These are phyloP conservation scores for Myrica gale DNA, from an alignment of 306 rosid genomes.

Conservation along the genomic window DNA sequence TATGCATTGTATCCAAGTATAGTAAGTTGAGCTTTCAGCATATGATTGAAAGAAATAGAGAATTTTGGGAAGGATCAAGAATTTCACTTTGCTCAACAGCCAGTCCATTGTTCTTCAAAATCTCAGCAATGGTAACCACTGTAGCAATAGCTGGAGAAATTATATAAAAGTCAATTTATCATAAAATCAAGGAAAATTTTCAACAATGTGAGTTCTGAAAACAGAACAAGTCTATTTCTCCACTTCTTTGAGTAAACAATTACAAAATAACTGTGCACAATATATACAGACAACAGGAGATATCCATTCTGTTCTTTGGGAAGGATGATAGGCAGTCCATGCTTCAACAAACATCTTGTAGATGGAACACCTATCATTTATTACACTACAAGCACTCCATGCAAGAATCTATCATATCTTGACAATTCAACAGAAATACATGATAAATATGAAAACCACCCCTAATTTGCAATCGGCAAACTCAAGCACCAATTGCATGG, in stretches of 20 bases:
- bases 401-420: neutral
- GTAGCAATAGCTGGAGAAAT: slow-evolving; percentile 68
- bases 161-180: neutral
- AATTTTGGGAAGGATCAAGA: neutral
- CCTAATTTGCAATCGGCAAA: neutral
- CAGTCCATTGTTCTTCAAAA: slow-evolving; percentile 70
- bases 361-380: neutral
- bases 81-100: slow-evolving; percentile 74
- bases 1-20: slow-evolving; percentile 3
- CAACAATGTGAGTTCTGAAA: neutral
- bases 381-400: neutral
- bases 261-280: neutral
- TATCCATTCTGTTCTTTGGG: neutral
- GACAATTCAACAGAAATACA: neutral
- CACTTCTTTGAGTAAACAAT: neutral
- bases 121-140: slow-evolving; percentile 76
- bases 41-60: neutral
- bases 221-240: neutral
- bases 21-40: slow-evolving; percentile 9
- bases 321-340: neutral
- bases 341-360: neutral
- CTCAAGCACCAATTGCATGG: neutral
- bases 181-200: neutral
- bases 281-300: neutral
- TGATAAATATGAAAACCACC: neutral